Conservation (phyloP, 2,329 filamentous ascomycete genomes). For the Colletotrichum sp. region DNA sequence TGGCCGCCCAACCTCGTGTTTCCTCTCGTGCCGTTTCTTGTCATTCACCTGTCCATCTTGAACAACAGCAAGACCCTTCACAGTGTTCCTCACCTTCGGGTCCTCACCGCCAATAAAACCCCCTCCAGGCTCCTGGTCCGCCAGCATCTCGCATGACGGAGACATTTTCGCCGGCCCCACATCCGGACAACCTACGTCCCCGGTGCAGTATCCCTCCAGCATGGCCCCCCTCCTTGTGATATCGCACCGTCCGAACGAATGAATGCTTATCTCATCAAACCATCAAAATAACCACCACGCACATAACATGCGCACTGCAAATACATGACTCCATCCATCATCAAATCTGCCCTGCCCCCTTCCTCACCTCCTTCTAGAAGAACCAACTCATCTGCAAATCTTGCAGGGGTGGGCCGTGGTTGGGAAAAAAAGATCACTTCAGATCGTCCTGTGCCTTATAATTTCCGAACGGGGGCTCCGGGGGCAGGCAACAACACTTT, state of each 20-base stretch:
- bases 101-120: background rate
- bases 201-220: too few relatives aligned
- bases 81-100: background rate
- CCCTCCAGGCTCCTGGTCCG: background rate
- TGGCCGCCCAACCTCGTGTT: background rate
- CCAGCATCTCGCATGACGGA: background rate
- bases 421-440: background rate
- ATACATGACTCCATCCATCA: background rate
- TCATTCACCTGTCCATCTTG: background rate
- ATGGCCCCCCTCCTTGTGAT: too few relatives aligned
- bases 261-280: background rate
- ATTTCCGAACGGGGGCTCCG: slow-evolving; percentile 1
- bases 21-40: background rate
- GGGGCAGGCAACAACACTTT: background rate
- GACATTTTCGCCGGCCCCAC: slow-evolving; percentile 4
- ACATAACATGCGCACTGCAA: background rate
- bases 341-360: background rate
- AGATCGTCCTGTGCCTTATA: slow-evolving; percentile 6
- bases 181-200: background rate
- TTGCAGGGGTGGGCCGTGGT: background rate
- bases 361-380: slow-evolving; percentile 8
- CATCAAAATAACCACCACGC: background rate
- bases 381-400: background rate
- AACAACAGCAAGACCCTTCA: background rate
- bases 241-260: background rate